Percentiles rank a stretch among this genome's conserved stretches.
Conservation (phyloP, 768 basidiomycete genomes). For the Kwoniella pini region DNA sequence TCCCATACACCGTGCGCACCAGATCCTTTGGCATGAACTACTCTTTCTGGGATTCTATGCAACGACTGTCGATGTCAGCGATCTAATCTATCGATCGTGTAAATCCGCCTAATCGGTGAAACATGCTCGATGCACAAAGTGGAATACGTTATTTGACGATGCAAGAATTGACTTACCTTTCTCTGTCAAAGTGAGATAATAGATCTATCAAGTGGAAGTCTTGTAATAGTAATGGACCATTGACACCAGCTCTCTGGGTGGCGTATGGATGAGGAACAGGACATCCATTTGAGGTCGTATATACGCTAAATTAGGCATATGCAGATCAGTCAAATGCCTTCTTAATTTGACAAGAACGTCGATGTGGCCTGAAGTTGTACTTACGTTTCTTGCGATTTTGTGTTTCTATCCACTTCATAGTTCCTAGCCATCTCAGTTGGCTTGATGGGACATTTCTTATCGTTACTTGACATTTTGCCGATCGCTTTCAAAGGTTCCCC, state of each 20-base stretch:
- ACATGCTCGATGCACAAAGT: no score
- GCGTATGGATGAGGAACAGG: slow-evolving; percentile 63
- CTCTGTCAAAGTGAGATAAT: slow-evolving; percentile 69
- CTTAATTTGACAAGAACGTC: no score
- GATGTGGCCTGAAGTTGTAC: background rate
- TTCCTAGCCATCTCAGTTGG: slow-evolving; percentile 16
- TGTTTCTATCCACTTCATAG: slow-evolving; percentile 40
- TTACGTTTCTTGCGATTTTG: slow-evolving; percentile 39
- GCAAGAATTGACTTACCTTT: slow-evolving; percentile 38
- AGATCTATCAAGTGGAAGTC: slow-evolving; percentile 72
- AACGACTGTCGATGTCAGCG: no score
- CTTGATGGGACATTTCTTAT: slow-evolving; percentile 7
- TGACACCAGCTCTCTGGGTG: slow-evolving; percentile 69
- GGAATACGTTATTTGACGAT: no score
- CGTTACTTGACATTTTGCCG: slow-evolving; percentile 18
- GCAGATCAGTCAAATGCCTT: no score
- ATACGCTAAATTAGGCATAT: no score
- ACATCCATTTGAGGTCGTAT: slow-evolving; percentile 84
- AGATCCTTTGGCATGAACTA: slow-evolving; percentile 66
- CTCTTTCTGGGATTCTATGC: slow-evolving; percentile 55
- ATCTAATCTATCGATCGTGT: background rate
- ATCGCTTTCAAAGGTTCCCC: no score
- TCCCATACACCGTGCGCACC: slow-evolving; percentile 58
- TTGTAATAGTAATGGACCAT: slow-evolving; percentile 85
- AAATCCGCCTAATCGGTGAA: no score